Percentiles rank a stretch among this genome's conserved stretches.
Conservation (phyloP, 306 rosid species). For the Rosa chinensis region DNA sequence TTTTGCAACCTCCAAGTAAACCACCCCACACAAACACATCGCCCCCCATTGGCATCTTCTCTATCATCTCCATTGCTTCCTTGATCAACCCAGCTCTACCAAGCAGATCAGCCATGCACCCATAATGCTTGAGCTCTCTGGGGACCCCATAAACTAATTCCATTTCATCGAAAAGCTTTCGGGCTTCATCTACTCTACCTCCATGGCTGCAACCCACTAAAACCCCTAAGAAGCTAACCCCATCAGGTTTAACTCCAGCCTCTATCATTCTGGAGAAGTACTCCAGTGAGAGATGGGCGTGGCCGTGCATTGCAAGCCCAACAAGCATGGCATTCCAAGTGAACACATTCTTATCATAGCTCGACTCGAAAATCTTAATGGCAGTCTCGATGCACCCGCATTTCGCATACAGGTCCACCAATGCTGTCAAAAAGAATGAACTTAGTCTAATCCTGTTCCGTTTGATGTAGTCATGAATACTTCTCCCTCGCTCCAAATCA, state of each 20-base stretch:
- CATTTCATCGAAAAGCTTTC: constrained; percentile 59
- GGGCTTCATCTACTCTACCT: constrained; percentile 59
- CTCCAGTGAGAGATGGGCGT: constrained; percentile 35
- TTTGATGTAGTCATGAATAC: constrained; percentile 43
- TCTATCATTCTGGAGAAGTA: constrained; percentile 53
- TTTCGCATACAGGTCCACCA: constrained; percentile 75
- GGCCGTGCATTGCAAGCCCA: constrained; percentile 76
- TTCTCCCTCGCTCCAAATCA: constrained; percentile 59
- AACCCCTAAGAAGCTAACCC: constrained; percentile 62
- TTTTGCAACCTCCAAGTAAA: constrained; percentile 73
- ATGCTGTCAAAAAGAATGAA: constrained; percentile 58
- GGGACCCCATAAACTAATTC: constrained; percentile 46
- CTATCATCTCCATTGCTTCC: constrained; percentile 59
- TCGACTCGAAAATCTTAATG: constrained; percentile 46
- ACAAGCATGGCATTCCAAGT: constrained; percentile 84
- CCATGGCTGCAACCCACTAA: constrained; percentile 76
- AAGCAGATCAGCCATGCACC: constrained; percentile 81
- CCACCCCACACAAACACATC: constrained; percentile 84
- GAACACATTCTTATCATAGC: constrained; percentile 44
- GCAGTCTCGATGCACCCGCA: constrained; percentile 74
- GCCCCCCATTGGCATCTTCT: constrained; percentile 61
- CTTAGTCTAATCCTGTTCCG: constrained; percentile 40
- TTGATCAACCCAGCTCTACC: constrained; percentile 65
- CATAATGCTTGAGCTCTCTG: constrained; percentile 68
- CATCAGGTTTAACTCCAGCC: constrained; percentile 56